Conservation (phyloP, 2,329 filamentous ascomycete genomes). For the Ascochyta fabae region DNA sequence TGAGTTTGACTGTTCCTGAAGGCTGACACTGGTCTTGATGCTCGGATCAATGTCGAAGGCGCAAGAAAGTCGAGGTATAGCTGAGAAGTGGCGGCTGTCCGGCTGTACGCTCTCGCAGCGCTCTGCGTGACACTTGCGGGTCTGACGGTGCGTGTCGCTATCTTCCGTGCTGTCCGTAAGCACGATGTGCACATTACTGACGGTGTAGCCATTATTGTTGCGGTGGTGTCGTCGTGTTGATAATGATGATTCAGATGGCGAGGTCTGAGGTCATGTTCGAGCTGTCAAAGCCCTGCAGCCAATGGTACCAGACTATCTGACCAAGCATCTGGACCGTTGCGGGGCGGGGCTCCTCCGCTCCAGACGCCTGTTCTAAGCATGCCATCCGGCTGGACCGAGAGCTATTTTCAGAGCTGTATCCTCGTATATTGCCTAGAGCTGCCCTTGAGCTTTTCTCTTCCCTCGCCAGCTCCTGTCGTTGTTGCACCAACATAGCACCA, state of each 20-base stretch:
- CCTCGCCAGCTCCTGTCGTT: background rate
- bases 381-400: conserved; percentile 11
- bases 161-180: conserved; percentile 30
- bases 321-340: conserved; percentile 21
- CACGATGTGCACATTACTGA: conserved; percentile 41
- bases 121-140: conserved; percentile 9
- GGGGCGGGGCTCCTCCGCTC: conserved; percentile 4
- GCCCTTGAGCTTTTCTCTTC: background rate
- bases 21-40: background rate
- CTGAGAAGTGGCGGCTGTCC: conserved; percentile 29
- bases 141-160: background rate
- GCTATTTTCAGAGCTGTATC: conserved; percentile 12
- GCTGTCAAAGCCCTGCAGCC: conserved; percentile 14
- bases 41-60: conserved; percentile 20
- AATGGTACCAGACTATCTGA: conserved; percentile 13
- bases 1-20: background rate
- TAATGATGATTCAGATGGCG: conserved; percentile 6
- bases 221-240: conserved; percentile 4
- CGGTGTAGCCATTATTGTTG: conserved; percentile 38
- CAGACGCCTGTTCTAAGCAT: conserved; percentile 5
- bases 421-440: conserved; percentile 1
- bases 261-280: conserved; percentile 24
- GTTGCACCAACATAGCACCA: conserved; percentile 2
- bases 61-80: conserved; percentile 44
- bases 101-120: conserved; percentile 30